Percentiles rank a stretch among this genome's conserved stretches.
Conservation (phyloP, 805 yeast species). For the Metschnikowia lochheadii region DNA sequence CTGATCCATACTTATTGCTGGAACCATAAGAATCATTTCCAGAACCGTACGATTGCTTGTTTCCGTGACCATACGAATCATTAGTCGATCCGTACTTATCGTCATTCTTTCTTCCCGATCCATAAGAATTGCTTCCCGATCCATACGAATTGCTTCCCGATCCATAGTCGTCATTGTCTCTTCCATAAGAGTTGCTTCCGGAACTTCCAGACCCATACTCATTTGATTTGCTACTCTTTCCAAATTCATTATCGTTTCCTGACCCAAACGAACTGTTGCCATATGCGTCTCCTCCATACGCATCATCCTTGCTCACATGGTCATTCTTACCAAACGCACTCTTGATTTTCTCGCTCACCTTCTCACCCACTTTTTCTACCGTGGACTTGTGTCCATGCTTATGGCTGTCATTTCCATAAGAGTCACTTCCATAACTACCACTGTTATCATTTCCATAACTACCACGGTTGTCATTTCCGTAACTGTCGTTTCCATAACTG, state of each 20-base stretch:
- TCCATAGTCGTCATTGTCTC: conserved; percentile 15
- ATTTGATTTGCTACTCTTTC: not conserved
- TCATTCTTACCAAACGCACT: conserved; percentile 10
- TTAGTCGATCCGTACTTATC: conserved; percentile 21
- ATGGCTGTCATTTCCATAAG: conserved; percentile 16
- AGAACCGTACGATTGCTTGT: conserved; percentile 20
- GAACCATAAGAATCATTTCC: conserved; percentile 21
- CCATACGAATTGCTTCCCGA: conserved; percentile 11
- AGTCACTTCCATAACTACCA: conserved; percentile 3
- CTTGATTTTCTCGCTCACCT: conserved; percentile 14
- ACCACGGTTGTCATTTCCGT: not conserved
- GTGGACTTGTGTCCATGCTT: conserved; percentile 5
- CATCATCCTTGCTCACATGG: conserved; percentile 12
- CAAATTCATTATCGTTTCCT: conserved; percentile 4
- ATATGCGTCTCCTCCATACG: conserved; percentile 25
- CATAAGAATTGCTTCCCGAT: conserved; percentile 15
- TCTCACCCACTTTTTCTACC: conserved; percentile 9
- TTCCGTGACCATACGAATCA: conserved; percentile 20
- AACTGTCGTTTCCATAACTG: conserved; percentile 11
- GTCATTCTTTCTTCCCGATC: conserved; percentile 5
- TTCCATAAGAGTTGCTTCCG: conserved; percentile 11
- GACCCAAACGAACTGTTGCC: conserved; percentile 23
- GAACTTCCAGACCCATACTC: no score
- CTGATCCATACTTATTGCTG: conserved; percentile 2
- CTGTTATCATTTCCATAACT: not conserved